phyloP scores from a whole-genome alignment of 2,329 filamentous ascomycete genomes.

The Colletotrichum magnum region DNA sequence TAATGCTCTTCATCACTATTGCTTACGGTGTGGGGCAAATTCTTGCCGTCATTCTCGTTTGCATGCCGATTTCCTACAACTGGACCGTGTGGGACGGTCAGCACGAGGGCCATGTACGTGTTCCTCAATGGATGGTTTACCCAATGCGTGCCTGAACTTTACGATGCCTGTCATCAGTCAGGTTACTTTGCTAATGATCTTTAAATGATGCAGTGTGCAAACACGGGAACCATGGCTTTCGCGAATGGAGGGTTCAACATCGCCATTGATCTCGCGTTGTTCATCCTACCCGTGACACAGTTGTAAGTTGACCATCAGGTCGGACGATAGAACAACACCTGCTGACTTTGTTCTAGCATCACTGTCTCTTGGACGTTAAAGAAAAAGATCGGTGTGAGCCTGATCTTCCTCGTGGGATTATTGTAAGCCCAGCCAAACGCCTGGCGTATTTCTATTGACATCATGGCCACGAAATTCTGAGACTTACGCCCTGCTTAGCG shows the following conservation, averaged over 20 bases:
- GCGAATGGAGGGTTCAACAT: conserved; percentile 23
- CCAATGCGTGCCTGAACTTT: no score
- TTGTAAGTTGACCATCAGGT: conserved; percentile 11
- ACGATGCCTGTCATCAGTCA: no score
- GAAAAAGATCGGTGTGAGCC: conserved; percentile 26
- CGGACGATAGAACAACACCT: no score
- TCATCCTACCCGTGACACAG: conserved; percentile 29
- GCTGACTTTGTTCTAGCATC: neutral
- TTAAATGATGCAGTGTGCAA: neutral
- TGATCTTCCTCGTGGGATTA: conserved; percentile 28
- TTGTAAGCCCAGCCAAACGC: conserved; percentile 14
- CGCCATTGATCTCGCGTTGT: conserved; percentile 14
- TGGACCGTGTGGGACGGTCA: conserved; percentile 27
- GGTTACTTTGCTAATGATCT: neutral
- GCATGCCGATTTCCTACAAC: conserved; percentile 17
- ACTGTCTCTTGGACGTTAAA: conserved; percentile 18
- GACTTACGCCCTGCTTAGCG: neutral
- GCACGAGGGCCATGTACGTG: conserved; percentile 11
- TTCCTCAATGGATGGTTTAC: no score
- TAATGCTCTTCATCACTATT: neutral
- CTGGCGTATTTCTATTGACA: no score
- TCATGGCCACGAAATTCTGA: no score
- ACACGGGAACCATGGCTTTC: conserved; percentile 13
- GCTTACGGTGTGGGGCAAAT: conserved; percentile 16
- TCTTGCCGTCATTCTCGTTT: conserved; percentile 8